A percentile compares a stretch with the other conserved stretches of the same genome.
Conservation (phyloP, 306 rosid species). For the Cucumis melo region DNA sequence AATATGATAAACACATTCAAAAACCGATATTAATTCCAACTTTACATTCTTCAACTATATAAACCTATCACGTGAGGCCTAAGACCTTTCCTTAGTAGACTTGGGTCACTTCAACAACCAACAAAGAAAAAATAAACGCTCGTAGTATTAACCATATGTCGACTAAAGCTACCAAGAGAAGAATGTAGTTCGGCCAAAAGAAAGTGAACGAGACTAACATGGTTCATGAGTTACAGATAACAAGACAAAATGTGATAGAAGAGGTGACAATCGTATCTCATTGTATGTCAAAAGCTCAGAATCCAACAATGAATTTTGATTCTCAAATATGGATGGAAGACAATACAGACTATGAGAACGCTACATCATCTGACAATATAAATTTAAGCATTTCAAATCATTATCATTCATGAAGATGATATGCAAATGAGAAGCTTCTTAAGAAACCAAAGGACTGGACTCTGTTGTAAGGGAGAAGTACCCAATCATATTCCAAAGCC, state of each 20-base stretch:
- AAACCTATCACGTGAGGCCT: not conserved
- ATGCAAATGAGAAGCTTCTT: conserved; percentile 11
- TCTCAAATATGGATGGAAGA: not conserved
- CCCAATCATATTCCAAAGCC: conserved; percentile 67
- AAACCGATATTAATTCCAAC: not conserved
- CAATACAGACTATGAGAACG: not conserved
- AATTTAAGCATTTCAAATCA: conserved; percentile 16
- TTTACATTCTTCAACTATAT: not conserved
- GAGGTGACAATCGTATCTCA: not conserved
- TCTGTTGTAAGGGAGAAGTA: not conserved
- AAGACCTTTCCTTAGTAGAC: not conserved
- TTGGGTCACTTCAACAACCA: not conserved
- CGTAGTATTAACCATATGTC: not conserved
- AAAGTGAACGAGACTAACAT: not conserved
- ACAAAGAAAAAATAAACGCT: not conserved
- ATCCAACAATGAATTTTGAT: not conserved
- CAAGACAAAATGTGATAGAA: not conserved
- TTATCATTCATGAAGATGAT: conserved; percentile 7
- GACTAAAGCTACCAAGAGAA: not conserved
- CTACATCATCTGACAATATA: not conserved
- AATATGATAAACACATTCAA: not conserved
- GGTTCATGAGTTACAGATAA: not conserved
- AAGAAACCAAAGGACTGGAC: not conserved
- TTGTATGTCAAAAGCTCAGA: not conserved
- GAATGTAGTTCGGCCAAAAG: not conserved